phyloP scores from a whole-genome alignment of 2,329 filamentous ascomycete genomes.

The Fusarium keratoplasticum region DNA sequence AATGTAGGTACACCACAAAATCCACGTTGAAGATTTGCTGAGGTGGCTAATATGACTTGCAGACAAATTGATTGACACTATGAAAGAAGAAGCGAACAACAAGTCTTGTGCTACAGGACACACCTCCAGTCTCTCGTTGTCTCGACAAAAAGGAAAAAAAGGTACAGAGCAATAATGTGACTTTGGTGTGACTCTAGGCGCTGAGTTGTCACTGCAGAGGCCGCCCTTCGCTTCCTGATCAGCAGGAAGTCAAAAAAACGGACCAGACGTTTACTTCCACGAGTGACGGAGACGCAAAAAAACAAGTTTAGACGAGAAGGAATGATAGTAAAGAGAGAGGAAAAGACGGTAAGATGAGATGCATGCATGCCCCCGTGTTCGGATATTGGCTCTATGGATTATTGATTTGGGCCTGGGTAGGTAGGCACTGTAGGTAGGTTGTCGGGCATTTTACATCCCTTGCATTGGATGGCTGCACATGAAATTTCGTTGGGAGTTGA shows the following conservation, averaged over 20 bases:
- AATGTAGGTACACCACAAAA: constrained; percentile 13
- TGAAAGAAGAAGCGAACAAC: background rate
- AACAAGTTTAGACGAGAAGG: constrained; percentile 5
- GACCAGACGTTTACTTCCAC: constrained; percentile 38
- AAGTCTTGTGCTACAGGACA: background rate
- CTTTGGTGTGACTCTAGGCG: constrained; percentile 30
- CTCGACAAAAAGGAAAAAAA: background rate
- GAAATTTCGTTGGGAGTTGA: constrained; percentile 3
- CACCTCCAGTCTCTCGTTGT: background rate
- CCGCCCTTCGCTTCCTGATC: constrained; percentile 8
- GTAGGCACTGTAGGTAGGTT: background rate
- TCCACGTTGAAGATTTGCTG: background rate
- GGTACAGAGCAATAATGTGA: constrained; percentile 2
- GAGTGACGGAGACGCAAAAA: constrained; percentile 20
- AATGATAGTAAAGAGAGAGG: background rate
- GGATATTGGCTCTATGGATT: constrained; percentile 11
- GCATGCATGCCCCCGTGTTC: constrained; percentile 27
- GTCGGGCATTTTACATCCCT: constrained; percentile 11
- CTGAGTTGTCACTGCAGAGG: constrained; percentile 46
- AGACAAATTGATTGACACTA: background rate
- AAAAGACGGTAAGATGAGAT: constrained; percentile 4
- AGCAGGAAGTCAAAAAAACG: constrained; percentile 5
- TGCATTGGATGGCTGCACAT: background rate
- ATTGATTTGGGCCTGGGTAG: background rate
- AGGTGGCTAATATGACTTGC: constrained; percentile 26